phyloP scores from a whole-genome alignment of 495 filamentous ascomycete species.

The Parmelia sp. region DNA sequence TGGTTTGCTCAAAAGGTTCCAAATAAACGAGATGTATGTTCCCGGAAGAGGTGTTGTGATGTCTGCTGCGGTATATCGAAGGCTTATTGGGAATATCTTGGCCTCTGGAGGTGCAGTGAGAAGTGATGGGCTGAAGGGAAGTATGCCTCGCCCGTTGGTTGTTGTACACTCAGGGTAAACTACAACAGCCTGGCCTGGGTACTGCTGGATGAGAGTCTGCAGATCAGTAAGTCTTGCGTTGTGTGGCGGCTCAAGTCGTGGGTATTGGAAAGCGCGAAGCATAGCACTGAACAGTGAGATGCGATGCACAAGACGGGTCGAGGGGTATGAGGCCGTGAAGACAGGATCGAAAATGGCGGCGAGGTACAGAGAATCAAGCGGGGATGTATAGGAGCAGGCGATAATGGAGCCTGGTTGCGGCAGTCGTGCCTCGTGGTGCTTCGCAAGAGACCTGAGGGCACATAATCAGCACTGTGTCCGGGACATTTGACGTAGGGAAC shows the following conservation, averaged over 20 bases:
- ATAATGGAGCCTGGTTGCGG: slow-evolving; percentile 74
- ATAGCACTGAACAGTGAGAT: slow-evolving; percentile 73
- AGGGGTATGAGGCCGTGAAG: slow-evolving; percentile 78
- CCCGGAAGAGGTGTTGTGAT: slow-evolving; percentile 85
- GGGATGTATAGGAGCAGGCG: slow-evolving; percentile 82
- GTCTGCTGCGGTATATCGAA: slow-evolving; percentile 82
- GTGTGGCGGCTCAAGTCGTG: slow-evolving; percentile 43
- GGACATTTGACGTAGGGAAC: slow-evolving; percentile 18
- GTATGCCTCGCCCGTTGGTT: slow-evolving; percentile 86
- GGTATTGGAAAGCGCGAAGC: slow-evolving; percentile 60
- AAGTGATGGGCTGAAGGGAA: slow-evolving; percentile 71
- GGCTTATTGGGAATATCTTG: slow-evolving; percentile 79
- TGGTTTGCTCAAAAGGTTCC: slow-evolving; percentile 74
- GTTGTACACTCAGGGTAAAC: slow-evolving; percentile 91
- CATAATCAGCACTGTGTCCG: neutral
- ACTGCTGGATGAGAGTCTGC: slow-evolving; percentile 50
- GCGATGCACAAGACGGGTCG: slow-evolving; percentile 61
- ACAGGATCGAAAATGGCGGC: slow-evolving; percentile 93
- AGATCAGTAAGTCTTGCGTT: slow-evolving; percentile 53
- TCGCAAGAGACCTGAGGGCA: slow-evolving; percentile 45
- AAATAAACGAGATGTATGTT: slow-evolving; percentile 62
- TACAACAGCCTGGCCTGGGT: slow-evolving; percentile 70
- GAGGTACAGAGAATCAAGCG: slow-evolving; percentile 91
- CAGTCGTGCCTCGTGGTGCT: slow-evolving; percentile 59
- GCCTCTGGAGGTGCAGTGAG: slow-evolving; percentile 54